Evolutionary conservation across 1,284 basidiomycete genomes (phyloP).

Genomic region (Marasmius sp.): DNA sequence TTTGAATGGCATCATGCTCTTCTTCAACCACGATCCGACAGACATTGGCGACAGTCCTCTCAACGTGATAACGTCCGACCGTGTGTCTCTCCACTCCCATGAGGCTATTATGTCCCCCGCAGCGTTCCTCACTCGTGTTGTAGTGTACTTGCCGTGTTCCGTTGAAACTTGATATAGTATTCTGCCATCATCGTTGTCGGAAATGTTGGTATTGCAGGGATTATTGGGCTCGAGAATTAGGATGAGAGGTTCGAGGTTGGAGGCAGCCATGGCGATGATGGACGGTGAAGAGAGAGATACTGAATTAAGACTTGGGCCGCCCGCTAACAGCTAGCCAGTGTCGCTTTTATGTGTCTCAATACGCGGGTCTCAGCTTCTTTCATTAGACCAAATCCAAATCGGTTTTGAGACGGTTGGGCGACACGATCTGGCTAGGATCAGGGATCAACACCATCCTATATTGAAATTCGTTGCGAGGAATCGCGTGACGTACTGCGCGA

Average conservation of each 20-base stretch:
- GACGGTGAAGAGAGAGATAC: neutral
- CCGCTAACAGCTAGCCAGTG: neutral
- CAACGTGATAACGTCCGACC: slow-evolving; percentile 31
- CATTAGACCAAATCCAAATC: slow-evolving; percentile 5
- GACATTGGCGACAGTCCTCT: slow-evolving; percentile 23
- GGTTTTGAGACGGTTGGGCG: slow-evolving; percentile 3
- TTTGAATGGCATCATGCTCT: slow-evolving; percentile 43
- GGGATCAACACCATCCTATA: neutral
- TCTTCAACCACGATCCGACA: slow-evolving; percentile 41
- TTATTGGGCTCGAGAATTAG: slow-evolving; percentile 42
- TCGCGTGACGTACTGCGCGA: neutral
- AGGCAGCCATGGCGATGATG: neutral
- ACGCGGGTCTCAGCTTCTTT: slow-evolving; percentile 5
- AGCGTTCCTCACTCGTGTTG: slow-evolving; percentile 32
- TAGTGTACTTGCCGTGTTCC: slow-evolving; percentile 28
- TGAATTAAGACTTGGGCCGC: neutral
- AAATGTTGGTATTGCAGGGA: slow-evolving; percentile 41
- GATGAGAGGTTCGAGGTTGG: slow-evolving; percentile 10
- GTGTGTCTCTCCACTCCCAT: slow-evolving; percentile 33
- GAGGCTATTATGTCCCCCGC: slow-evolving; percentile 30
- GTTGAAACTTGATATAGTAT: slow-evolving; percentile 39
- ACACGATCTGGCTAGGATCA: neutral
- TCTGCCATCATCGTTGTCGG: slow-evolving; percentile 30
- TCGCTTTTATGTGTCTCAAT: slow-evolving; percentile 4
- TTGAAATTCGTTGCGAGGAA: neutral